Percentiles rank a stretch among this genome's conserved stretches.
Evolutionary conservation across 2,329 filamentous ascomycete genomes (phyloP).

Genomic region (Ophiostoma novo-ulmi): DNA sequence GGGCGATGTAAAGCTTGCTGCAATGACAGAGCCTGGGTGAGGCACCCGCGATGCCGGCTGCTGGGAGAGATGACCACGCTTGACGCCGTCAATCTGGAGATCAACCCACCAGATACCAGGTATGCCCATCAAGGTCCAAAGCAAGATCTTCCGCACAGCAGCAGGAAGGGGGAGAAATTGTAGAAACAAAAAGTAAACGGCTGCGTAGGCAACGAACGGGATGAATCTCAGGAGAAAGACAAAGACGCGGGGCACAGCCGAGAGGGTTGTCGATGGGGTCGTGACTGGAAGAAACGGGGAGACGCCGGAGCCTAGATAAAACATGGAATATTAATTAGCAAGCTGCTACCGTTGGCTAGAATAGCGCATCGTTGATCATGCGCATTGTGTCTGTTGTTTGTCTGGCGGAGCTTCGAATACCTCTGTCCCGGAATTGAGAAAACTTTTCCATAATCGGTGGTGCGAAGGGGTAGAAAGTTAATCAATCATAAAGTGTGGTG

Average conservation of each 20-base stretch:
- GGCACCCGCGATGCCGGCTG: slow-evolving; percentile 71
- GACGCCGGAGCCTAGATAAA: slow-evolving; percentile 74
- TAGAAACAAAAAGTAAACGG: slow-evolving; percentile 72
- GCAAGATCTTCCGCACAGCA: slow-evolving; percentile 67
- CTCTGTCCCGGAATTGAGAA: slow-evolving; percentile 86
- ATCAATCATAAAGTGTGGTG: background rate
- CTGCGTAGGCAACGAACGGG: slow-evolving; percentile 62
- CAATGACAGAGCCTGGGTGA: slow-evolving; percentile 73
- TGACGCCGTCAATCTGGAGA: slow-evolving; percentile 94
- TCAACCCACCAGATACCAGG: slow-evolving; percentile 98
- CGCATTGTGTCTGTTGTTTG: slow-evolving; percentile 25
- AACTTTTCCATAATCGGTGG: slow-evolving; percentile 75
- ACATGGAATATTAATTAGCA: background rate
- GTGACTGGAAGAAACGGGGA: slow-evolving; percentile 87
- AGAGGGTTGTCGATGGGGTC: slow-evolving; percentile 55
- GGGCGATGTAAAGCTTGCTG: slow-evolving; percentile 84
- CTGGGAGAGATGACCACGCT: slow-evolving; percentile 77
- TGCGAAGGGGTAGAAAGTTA: background rate
- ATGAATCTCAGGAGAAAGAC: slow-evolving; percentile 79
- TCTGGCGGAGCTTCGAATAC: slow-evolving; percentile 39
- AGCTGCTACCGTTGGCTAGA: background rate
- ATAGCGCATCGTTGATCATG: background rate
- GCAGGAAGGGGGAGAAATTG: slow-evolving; percentile 65
- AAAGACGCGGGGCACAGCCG: slow-evolving; percentile 60
- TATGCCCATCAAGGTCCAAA: slow-evolving; percentile 83